Percentiles rank a stretch among this genome's conserved stretches.
phyloP scores from a whole-genome alignment of 768 basidiomycete species.

The Royoungia palumana region DNA sequence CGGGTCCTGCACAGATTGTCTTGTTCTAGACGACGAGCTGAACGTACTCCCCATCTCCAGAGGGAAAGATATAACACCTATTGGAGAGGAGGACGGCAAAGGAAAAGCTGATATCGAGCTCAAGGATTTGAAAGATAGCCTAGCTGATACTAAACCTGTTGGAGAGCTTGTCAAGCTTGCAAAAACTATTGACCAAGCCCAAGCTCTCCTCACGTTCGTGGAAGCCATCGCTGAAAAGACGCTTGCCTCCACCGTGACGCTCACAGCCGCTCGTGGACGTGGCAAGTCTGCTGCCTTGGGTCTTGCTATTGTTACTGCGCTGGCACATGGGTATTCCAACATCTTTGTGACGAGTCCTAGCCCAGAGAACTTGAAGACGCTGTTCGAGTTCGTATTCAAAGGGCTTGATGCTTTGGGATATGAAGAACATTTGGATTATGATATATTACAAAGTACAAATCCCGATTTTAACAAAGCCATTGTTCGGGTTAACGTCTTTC shows the following conservation, averaged over 20 bases:
- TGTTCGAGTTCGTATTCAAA: slow-evolving; percentile 98
- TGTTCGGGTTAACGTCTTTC: slow-evolving; percentile 92
- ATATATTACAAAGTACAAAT: slow-evolving; percentile 92
- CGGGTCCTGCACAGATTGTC: slow-evolving; percentile 87
- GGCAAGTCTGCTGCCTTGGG: slow-evolving; percentile 98
- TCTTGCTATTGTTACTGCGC: slow-evolving; percentile 86
- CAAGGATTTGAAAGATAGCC: slow-evolving; percentile 69
- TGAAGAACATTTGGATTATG: slow-evolving; percentile 97
- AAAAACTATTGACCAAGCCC: slow-evolving; percentile 91
- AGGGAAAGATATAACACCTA: slow-evolving; percentile 84
- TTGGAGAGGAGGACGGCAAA: slow-evolving; percentile 50
- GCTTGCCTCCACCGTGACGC: slow-evolving; percentile 87
- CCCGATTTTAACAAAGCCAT: slow-evolving; percentile 94
- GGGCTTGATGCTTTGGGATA: slow-evolving; percentile 93
- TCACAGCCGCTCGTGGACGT: slow-evolving; percentile 92
- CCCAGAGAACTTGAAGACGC: slow-evolving; percentile 94
- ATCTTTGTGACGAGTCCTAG: slow-evolving; percentile 97
- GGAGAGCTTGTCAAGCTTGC: slow-evolving; percentile 88
- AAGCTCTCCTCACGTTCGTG: slow-evolving; percentile 90
- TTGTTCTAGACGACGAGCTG: slow-evolving; percentile 95
- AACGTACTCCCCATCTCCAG: slow-evolving; percentile 95
- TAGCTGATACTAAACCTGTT: slow-evolving; percentile 81
- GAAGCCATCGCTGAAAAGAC: slow-evolving; percentile 94
- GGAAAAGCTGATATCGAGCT: slow-evolving; percentile 62
- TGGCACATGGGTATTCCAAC: slow-evolving; percentile 93